Percentiles rank a stretch among this genome's conserved stretches.
These are phyloP conservation scores for Leucosporidium yakuticum DNA, from an alignment of 768 basidiomycete genomes.

Conservation along the genomic window DNA sequence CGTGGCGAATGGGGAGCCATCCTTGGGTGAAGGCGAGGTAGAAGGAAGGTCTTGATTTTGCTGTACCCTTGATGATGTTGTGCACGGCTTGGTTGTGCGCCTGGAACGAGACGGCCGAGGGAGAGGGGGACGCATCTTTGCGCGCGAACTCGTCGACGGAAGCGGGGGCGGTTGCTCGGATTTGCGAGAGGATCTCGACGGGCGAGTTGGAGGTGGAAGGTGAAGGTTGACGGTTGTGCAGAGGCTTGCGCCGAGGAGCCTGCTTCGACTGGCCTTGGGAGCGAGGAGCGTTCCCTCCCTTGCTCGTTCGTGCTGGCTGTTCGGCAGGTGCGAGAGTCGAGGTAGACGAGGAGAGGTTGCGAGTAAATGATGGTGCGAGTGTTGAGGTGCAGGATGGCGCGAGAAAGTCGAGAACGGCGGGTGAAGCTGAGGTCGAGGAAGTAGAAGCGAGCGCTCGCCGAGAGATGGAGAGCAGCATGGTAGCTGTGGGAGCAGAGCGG, in stretches of 20 bases:
- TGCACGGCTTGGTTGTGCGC: conserved; percentile 18
- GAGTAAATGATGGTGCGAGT: background rate
- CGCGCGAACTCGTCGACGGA: background rate
- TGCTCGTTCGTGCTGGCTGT: background rate
- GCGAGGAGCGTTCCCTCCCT: background rate
- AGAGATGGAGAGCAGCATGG: no score
- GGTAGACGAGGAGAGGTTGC: background rate
- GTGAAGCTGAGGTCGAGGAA: background rate
- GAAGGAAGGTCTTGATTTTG: background rate
- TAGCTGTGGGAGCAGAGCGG: no score
- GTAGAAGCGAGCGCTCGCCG: no score
- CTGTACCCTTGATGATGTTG: background rate
- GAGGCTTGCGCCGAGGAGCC: background rate
- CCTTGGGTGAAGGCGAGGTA: conserved; percentile 7
- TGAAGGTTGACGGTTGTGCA: background rate
- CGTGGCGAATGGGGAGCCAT: conserved; percentile 17
- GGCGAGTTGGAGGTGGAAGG: conserved; percentile 6
- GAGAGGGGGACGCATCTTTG: background rate
- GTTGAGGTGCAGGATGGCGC: background rate
- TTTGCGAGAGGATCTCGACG: conserved; percentile 21
- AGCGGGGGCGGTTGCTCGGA: conserved; percentile 5
- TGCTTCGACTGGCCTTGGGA: background rate
- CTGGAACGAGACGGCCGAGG: background rate
- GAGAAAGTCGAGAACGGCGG: background rate
- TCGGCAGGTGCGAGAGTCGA: background rate